phyloP scores from a whole-genome alignment of 441 rosid genomes.

The Adansonia gregorii region DNA sequence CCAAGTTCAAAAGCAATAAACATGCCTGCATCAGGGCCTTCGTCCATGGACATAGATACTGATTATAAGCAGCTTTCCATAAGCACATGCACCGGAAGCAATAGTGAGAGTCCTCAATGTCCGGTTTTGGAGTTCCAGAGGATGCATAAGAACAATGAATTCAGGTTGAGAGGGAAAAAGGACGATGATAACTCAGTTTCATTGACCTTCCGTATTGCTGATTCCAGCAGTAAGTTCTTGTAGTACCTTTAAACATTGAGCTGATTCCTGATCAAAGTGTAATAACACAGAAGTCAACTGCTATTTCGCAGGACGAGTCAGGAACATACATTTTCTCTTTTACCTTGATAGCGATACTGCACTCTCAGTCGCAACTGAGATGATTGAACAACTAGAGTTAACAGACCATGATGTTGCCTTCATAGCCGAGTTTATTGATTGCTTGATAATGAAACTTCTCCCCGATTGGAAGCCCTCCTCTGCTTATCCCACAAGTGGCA shows the following conservation, averaged over 20 bases:
- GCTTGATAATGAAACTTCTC: slow-evolving; percentile 52
- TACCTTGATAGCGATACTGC: slow-evolving; percentile 68
- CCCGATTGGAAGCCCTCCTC: slow-evolving; percentile 50
- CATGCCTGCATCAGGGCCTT: slow-evolving; percentile 37
- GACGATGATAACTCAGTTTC: slow-evolving; percentile 55
- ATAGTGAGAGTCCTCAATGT: slow-evolving; percentile 31
- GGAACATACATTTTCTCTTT: slow-evolving; percentile 66
- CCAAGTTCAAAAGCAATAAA: slow-evolving; percentile 31
- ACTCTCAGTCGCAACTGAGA: slow-evolving; percentile 60
- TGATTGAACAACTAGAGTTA: slow-evolving; percentile 65
- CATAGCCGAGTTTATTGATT: slow-evolving; percentile 67
- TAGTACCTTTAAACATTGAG: slow-evolving; percentile 1
- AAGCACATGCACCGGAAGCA: slow-evolving; percentile 42
- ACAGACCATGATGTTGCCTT: slow-evolving; percentile 61
- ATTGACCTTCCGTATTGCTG: slow-evolving; percentile 61
- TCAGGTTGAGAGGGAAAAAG: slow-evolving; percentile 61
- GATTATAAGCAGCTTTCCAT: slow-evolving; percentile 44
- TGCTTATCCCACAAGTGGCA: slow-evolving; percentile 26
- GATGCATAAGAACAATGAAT: slow-evolving; percentile 50
- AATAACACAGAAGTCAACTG: background rate
- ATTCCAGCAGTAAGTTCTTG: slow-evolving; percentile 41
- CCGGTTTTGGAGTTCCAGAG: slow-evolving; percentile 45
- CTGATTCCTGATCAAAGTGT: slow-evolving; percentile 15
- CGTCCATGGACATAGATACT: slow-evolving; percentile 48
- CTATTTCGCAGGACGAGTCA: slow-evolving; percentile 45